phyloP scores from a whole-genome alignment of 2,329 filamentous ascomycete genomes.

The Purpureocillium lavendulum region DNA sequence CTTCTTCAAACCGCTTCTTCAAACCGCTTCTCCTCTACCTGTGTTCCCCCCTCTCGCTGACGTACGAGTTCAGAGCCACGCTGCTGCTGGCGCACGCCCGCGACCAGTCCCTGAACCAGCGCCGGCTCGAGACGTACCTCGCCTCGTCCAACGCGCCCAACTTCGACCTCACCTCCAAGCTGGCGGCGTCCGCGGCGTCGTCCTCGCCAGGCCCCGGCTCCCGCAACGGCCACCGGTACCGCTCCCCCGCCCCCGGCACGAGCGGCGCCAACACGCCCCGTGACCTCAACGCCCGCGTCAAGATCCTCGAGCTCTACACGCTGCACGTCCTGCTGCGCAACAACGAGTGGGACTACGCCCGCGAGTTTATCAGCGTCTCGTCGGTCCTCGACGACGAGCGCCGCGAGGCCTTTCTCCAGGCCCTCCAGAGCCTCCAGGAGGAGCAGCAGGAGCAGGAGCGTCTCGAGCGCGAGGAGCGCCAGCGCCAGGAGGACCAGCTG shows the following conservation, averaged over 20 bases:
- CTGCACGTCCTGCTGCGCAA: slow-evolving; percentile 91
- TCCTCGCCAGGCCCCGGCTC: slow-evolving; percentile 24
- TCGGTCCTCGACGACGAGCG: slow-evolving; percentile 88
- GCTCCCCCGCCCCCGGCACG: slow-evolving; percentile 37
- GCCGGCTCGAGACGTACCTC: slow-evolving; percentile 80
- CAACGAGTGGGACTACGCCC: slow-evolving; percentile 91
- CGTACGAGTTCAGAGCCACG: slow-evolving; percentile 55
- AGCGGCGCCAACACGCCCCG: slow-evolving; percentile 74
- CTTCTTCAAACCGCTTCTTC: too few relatives aligned
- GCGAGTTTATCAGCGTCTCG: slow-evolving; percentile 80
- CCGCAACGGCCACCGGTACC: slow-evolving; percentile 26
- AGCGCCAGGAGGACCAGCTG: slow-evolving; percentile 48
- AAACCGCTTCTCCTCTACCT: too few relatives aligned
- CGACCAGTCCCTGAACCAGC: slow-evolving; percentile 76
- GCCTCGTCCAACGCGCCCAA: slow-evolving; percentile 66
- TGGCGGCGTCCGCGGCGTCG: slow-evolving; percentile 30
- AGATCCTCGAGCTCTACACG: slow-evolving; percentile 91
- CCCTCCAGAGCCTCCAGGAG: slow-evolving; percentile 74
- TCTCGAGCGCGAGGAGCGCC: slow-evolving; percentile 50
- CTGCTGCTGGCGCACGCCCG: slow-evolving; percentile 84
- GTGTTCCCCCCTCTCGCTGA: too few relatives aligned
- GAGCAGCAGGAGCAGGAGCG: slow-evolving; percentile 69
- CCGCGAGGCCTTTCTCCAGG: slow-evolving; percentile 79
- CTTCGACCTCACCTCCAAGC: slow-evolving; percentile 60
- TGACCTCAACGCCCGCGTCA: slow-evolving; percentile 76